phyloP scores from a whole-genome alignment of 306 rosid genomes.

The Dryas octopetala region DNA sequence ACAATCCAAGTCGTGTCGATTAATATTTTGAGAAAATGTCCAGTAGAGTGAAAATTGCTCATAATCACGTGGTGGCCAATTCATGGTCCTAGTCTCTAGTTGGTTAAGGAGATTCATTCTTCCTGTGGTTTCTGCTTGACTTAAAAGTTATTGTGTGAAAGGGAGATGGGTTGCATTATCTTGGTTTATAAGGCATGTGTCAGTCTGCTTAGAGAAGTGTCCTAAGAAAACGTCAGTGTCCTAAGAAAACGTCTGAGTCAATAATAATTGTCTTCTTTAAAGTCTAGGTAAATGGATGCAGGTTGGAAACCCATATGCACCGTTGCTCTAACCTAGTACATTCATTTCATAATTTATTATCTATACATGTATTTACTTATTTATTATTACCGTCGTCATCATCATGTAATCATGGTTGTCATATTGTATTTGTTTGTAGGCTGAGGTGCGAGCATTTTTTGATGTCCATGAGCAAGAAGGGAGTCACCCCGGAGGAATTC shows the following conservation, averaged over 20 bases:
- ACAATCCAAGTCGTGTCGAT: neutral
- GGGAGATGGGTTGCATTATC: neutral
- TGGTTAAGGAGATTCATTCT: neutral
- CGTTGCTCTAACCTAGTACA: neutral
- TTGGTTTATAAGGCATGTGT: neutral
- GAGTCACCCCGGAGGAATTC: conserved; percentile 73
- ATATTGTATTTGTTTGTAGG: conserved; percentile 32
- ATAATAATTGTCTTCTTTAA: neutral
- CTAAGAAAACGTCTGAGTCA: neutral
- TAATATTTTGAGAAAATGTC: neutral
- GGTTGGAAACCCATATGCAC: neutral
- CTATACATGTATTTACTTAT: neutral
- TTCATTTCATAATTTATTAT: neutral
- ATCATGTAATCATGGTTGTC: neutral
- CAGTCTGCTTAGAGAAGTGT: neutral
- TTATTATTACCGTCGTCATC: neutral
- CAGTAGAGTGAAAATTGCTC: neutral
- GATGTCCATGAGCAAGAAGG: conserved; percentile 89
- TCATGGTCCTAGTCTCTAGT: neutral
- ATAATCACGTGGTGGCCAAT: neutral
- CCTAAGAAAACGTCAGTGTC: neutral
- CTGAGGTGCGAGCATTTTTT: conserved; percentile 78
- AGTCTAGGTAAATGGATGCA: neutral
- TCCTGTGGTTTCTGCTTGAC: neutral
- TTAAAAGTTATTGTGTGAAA: neutral